phyloP scores from a whole-genome alignment of 2,329 filamentous ascomycete genomes.

The Cladosporium sp. region DNA sequence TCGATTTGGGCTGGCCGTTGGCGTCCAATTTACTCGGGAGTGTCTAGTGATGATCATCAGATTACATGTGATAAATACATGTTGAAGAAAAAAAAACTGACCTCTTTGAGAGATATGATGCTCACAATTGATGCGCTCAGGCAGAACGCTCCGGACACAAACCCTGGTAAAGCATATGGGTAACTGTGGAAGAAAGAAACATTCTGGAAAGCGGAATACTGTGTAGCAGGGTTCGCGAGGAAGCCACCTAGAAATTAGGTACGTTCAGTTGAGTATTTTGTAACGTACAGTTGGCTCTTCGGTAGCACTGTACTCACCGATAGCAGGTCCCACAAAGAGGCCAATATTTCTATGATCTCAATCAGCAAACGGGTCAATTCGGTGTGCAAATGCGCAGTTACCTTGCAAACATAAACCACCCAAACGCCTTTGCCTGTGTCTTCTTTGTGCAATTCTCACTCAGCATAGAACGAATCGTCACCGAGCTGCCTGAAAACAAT shows the following conservation, averaged over 20 bases:
- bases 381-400: conserved; percentile 31
- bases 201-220: conserved; percentile 62
- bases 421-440: conserved; percentile 72
- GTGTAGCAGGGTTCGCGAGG: conserved; percentile 65
- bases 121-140: conserved; percentile 33
- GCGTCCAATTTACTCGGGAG: conserved; percentile 28
- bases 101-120: conserved; percentile 9
- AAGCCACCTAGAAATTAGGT: conserved; percentile 55
- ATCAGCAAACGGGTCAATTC: background rate
- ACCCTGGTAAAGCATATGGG: conserved; percentile 65
- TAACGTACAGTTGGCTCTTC: background rate
- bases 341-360: conserved; percentile 58
- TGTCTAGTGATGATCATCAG: conserved; percentile 22
- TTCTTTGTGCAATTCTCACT: conserved; percentile 68
- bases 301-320: conserved; percentile 43
- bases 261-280: background rate
- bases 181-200: conserved; percentile 61
- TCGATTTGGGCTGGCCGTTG: conserved; percentile 16
- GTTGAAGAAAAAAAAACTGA: background rate
- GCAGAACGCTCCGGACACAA: conserved; percentile 58
- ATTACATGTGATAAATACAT: background rate
- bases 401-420: conserved; percentile 70
- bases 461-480: conserved; percentile 76
- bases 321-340: conserved; percentile 68
- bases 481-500: conserved; percentile 70